Evolutionary conservation across 176 grass and related monocot species (phyloP).

Genomic region (Chrysopogon serrulatus): DNA sequence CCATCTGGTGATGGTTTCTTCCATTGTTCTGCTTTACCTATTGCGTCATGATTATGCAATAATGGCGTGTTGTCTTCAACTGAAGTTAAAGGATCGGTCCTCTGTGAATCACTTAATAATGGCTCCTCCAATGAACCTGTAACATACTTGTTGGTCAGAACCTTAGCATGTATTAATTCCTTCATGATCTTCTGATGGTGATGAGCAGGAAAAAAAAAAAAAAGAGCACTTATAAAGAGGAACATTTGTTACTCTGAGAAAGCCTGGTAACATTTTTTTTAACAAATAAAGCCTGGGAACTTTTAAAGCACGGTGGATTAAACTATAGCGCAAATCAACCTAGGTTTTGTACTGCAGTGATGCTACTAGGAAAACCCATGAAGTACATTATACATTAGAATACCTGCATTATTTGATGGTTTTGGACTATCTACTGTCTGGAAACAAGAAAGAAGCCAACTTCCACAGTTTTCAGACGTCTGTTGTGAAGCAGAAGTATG

Average conservation of each 20-base stretch:
- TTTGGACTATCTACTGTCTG: slow-evolving; percentile 45
- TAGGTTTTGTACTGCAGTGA: neutral
- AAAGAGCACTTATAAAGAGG: neutral
- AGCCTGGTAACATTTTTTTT: neutral
- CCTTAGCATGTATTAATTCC: neutral
- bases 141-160: slow-evolving; percentile 16
- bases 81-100: neutral
- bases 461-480: slow-evolving; percentile 33
- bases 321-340: neutral
- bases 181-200: neutral
- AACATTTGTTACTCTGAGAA: neutral
- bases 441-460: slow-evolving; percentile 65
- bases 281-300: neutral
- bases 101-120: neutral
- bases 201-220: neutral
- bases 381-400: slow-evolving; percentile 5
- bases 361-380: neutral
- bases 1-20: neutral
- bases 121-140: slow-evolving; percentile 20
- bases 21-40: slow-evolving; percentile 1
- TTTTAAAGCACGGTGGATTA: neutral
- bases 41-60: neutral
- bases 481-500: slow-evolving; percentile 15
- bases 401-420: slow-evolving; percentile 18
- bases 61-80: neutral